Conservation (phyloP, 1,284 basidiomycete genomes). For the Apiotrichum akiyoshidainum region DNA sequence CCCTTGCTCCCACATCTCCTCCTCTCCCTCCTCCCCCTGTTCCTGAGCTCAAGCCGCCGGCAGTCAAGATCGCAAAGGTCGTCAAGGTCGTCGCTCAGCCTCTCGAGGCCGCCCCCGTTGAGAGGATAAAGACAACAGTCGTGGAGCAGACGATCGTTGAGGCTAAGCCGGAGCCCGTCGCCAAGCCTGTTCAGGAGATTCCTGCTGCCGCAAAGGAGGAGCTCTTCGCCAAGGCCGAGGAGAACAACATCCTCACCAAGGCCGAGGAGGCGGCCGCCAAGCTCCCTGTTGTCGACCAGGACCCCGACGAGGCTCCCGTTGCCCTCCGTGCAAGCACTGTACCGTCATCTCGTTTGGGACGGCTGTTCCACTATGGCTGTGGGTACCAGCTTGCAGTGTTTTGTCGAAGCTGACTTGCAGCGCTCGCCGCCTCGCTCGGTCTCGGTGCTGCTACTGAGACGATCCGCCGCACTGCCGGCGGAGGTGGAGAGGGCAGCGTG, state of each 20-base stretch:
- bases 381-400: constrained; percentile 37
- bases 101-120: not conserved
- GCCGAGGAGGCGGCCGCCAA: constrained; percentile 3
- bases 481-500: constrained; percentile 49
- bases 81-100: constrained; percentile 5
- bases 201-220: not conserved
- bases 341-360: constrained; percentile 78
- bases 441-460: constrained; percentile 54
- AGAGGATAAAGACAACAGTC: not conserved
- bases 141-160: not conserved
- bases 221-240: not conserved
- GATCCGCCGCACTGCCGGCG: constrained; percentile 47
- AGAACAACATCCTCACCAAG: not conserved
- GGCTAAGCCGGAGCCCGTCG: not conserved
- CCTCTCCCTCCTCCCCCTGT: not conserved
- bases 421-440: constrained; percentile 52
- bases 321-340: constrained; percentile 55
- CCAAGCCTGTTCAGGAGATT: not conserved
- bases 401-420: constrained; percentile 61
- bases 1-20: not conserved
- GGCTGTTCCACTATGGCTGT: constrained; percentile 91
- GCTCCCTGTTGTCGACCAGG: constrained; percentile 13
- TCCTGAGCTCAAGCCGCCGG: not conserved
- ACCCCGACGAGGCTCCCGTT: constrained; percentile 30
- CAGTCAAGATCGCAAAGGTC: constrained; percentile 3